A percentile compares a stretch with the other conserved stretches of the same genome.
phyloP scores from a whole-genome alignment of 2,329 filamentous ascomycete genomes.

The Aspergillus aculeatinus region DNA sequence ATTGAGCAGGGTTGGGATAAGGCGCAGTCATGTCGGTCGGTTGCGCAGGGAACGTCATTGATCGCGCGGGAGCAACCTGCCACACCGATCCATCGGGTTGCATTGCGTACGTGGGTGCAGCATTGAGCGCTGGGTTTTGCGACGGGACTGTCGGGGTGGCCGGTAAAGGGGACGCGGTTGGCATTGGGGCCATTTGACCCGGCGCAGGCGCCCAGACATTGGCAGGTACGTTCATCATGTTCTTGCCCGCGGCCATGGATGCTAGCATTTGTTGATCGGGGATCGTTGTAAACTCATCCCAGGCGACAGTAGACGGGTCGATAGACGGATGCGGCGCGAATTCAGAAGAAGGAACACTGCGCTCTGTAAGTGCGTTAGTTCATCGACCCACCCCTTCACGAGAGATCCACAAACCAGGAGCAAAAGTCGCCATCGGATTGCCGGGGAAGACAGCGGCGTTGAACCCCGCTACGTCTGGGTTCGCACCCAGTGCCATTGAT shows the following conservation, averaged over 20 bases:
- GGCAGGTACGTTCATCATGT: slow-evolving; percentile 35
- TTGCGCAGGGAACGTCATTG: slow-evolving; percentile 37
- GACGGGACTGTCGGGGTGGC: slow-evolving; percentile 32
- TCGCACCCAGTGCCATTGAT: slow-evolving; percentile 35
- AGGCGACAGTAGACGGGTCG: slow-evolving; percentile 33
- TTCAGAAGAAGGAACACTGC: slow-evolving; percentile 28
- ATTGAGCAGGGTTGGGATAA: slow-evolving; percentile 30
- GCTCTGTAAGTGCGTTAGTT: slow-evolving; percentile 22
- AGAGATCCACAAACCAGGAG: slow-evolving; percentile 33
- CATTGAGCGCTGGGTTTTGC: slow-evolving; percentile 32
- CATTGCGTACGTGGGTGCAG: slow-evolving; percentile 32
- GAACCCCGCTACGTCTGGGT: slow-evolving; percentile 36
- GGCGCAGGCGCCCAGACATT: slow-evolving; percentile 33
- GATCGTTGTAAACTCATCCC: slow-evolving; percentile 41
- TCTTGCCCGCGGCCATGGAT: slow-evolving; percentile 32
- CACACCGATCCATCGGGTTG: slow-evolving; percentile 39
- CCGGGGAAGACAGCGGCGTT: slow-evolving; percentile 31
- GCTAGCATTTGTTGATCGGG: slow-evolving; percentile 37
- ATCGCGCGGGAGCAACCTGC: slow-evolving; percentile 32
- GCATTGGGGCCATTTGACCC: slow-evolving; percentile 28
- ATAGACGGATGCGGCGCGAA: slow-evolving; percentile 33
- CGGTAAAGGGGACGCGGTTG: slow-evolving; percentile 30
- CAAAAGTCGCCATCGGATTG: slow-evolving; percentile 36
- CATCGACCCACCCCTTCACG: not conserved
- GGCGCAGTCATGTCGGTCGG: slow-evolving; percentile 26